Evolutionary conservation across 208 protist genomes (phyloP), one percentile per base, ranked within the genome.

Genomic region (Trypanosoma congolense): DNA sequence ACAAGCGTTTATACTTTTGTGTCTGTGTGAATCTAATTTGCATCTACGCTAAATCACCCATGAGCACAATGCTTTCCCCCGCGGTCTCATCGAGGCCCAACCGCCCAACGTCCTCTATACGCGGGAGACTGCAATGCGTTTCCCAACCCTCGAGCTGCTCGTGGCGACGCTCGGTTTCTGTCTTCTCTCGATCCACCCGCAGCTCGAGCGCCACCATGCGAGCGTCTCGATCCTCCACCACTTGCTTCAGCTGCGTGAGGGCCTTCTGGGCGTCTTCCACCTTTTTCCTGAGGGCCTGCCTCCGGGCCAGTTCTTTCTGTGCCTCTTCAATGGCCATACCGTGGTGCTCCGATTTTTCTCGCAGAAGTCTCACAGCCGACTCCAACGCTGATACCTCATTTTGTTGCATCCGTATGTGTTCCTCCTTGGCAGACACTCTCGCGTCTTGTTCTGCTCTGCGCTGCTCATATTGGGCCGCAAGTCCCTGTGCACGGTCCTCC

Each of bases 21-120:
- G 5, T 49, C 29, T 18, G 22, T 49, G 10, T 44, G 1, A 28
- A 19, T 16, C 12, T 56, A 10, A 24, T 16, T 10, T 64, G 25
- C 40, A 6, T 67, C 46, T 61, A 61, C 12, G 48, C 61, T 22
- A 77, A 56, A 25, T 92, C 85, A 44, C 88, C 78, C 54, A 92
- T 79, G 16, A 92, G 65, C 22, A 87, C 65, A 50, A 92, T 72
- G 59, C 85, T 92, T 67, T 92, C 85, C 14, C 81, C 79, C 0
- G 75, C 81, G 3, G 70, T 89, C 3, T 84, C 80, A n/a, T 86
- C 80, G 19, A 87, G 51, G 14, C 70, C 57, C 6, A 31, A 47
- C 2, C 53, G 49, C 19, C 79, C 65, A n/a, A 49, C 65, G 18
- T 65, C 76, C 8, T 65, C 72, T 14, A 87, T 64, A 3, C 76